Evolutionary conservation across 495 filamentous ascomycete genomes (phyloP).

Genomic region (Amorphotheca resinae): DNA sequence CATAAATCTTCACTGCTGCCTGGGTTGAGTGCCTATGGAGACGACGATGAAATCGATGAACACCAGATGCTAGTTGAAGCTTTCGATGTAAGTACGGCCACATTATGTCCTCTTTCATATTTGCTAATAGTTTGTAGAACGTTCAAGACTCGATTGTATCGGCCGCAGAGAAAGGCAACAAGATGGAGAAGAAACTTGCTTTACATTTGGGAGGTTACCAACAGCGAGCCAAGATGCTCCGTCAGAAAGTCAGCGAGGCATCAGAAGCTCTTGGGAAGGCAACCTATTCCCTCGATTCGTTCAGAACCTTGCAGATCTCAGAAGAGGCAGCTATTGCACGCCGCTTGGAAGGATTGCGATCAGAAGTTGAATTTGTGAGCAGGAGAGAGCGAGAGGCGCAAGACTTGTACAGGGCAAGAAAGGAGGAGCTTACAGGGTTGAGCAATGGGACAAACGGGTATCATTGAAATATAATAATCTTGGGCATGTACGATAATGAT

Average conservation of each 20-base stretch:
- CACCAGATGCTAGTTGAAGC: conserved; percentile 46
- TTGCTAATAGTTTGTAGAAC: conserved; percentile 37
- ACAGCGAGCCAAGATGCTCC: conserved; percentile 68
- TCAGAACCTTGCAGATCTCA: conserved; percentile 59
- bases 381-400: conserved; percentile 83
- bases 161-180: conserved; percentile 67
- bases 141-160: conserved; percentile 57
- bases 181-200: conserved; percentile 86
- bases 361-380: conserved; percentile 74
- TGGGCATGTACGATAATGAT: conserved; percentile 4
- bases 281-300: conserved; percentile 57
- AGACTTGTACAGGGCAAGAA: conserved; percentile 63
- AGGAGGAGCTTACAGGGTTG: conserved; percentile 60
- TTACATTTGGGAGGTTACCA: conserved; percentile 84
- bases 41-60: conserved; percentile 54
- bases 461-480: conserved; percentile 20
- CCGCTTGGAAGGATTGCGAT: conserved; percentile 61
- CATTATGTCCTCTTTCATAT: too few species aligned
- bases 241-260: conserved; percentile 70
- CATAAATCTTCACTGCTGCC: conserved; percentile 50
- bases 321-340: conserved; percentile 64
- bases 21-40: conserved; percentile 61
- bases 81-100: conserved; percentile 51
- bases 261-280: conserved; percentile 64
- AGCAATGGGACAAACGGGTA: conserved; percentile 24